Evolutionary conservation across 345 rosid species (phyloP).

Genomic region (Linum usitatissimum): DNA sequence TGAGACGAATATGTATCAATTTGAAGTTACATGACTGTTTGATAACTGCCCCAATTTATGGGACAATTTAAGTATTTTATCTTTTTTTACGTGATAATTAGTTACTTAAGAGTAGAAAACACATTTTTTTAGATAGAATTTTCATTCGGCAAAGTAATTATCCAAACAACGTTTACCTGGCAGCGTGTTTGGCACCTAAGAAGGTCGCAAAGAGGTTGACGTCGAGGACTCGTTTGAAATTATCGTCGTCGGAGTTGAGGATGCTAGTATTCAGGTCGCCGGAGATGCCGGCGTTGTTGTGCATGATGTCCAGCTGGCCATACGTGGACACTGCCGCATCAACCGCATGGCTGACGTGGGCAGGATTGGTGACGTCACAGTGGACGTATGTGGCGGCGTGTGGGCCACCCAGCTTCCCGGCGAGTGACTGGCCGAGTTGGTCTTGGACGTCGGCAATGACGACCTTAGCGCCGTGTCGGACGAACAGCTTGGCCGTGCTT

Average conservation of each 20-base stretch:
- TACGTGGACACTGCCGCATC: not conserved
- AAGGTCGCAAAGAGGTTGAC: not conserved
- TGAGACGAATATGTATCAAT: no score
- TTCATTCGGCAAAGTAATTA: no score
- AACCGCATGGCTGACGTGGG: not conserved
- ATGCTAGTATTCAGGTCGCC: not conserved
- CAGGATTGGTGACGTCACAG: not conserved
- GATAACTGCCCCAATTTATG: no score
- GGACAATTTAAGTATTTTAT: no score
- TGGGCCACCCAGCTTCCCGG: not conserved
- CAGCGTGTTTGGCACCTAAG: not conserved
- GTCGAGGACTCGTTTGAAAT: not conserved
- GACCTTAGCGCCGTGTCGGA: not conserved
- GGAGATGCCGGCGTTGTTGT: not conserved
- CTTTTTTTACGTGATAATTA: no score
- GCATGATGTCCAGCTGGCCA: not conserved
- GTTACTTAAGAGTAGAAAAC: no score
- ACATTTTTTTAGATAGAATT: no score
- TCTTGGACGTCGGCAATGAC: not conserved
- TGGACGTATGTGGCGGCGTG: not conserved
- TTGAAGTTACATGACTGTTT: no score
- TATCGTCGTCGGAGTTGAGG: not conserved
- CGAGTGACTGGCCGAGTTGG: not conserved
- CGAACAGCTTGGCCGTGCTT: not conserved
- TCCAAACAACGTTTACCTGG: not conserved